Conservation (phyloP, 148 eudicot genomes). For the Cornus florida region DNA sequence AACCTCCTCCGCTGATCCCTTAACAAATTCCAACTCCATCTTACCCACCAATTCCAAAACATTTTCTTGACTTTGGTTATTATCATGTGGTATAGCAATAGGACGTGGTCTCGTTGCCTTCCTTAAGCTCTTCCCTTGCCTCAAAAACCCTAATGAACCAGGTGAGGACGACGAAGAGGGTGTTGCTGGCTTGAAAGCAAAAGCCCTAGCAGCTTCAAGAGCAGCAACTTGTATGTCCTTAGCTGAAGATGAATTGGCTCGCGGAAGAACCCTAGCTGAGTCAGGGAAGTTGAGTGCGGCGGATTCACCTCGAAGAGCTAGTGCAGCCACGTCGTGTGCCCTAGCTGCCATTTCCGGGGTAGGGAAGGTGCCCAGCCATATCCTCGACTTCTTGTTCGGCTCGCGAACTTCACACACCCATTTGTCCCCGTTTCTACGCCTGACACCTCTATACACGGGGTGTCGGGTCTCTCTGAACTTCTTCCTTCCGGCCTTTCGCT, state of each 20-base stretch:
- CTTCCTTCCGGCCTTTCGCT: slow-evolving; percentile 45
- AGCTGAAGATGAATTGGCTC: slow-evolving; percentile 41
- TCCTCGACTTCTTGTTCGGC: slow-evolving; percentile 53
- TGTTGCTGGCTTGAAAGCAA: neutral
- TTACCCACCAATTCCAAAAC: neutral
- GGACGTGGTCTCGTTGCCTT: neutral
- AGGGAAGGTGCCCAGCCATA: slow-evolving; percentile 68
- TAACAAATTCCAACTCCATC: too few relatives aligned
- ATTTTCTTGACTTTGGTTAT: neutral
- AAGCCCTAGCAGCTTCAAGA: slow-evolving; percentile 34
- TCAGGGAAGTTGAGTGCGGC: slow-evolving; percentile 51
- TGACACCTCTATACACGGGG: slow-evolving; percentile 50
- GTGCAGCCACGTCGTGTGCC: slow-evolving; percentile 66
- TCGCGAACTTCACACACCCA: slow-evolving; percentile 77
- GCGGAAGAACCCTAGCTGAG: slow-evolving; percentile 39
- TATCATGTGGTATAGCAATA: neutral
- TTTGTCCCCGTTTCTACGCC: slow-evolving; percentile 44
- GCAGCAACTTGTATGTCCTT: slow-evolving; percentile 57
- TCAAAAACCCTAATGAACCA: neutral
- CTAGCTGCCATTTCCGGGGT: slow-evolving; percentile 60
- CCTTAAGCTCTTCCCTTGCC: neutral
- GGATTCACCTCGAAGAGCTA: slow-evolving; percentile 44
- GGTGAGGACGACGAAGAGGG: neutral
- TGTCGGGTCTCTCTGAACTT: slow-evolving; percentile 63
- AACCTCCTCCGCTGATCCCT: neutral